Conservation (phyloP, 108 stramenopile species). For the Skeletonema potamos region DNA sequence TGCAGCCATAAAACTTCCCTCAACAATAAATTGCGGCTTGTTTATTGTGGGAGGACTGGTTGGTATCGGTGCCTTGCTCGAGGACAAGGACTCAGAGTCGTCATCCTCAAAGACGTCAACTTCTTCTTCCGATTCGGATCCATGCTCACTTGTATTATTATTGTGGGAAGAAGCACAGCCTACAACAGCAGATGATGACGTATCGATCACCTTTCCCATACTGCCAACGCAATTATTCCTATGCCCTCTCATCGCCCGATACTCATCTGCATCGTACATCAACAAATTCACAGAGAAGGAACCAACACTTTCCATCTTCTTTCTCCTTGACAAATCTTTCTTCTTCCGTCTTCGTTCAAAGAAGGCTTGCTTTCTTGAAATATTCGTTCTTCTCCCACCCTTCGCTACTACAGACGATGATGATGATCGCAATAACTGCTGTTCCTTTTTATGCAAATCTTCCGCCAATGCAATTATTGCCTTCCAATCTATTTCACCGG, state of each 20-base stretch:
- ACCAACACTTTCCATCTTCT: slow-evolving; percentile 42
- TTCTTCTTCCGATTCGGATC: background rate
- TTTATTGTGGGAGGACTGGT: background rate
- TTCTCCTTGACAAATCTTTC: slow-evolving; percentile 22
- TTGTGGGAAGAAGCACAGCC: background rate
- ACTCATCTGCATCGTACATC: slow-evolving; percentile 26
- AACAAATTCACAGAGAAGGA: slow-evolving; percentile 51
- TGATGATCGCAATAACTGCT: slow-evolving; percentile 14
- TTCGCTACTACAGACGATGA: background rate
- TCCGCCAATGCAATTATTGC: slow-evolving; percentile 42
- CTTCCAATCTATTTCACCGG: slow-evolving; percentile 37
- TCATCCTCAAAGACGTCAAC: slow-evolving; percentile 1
- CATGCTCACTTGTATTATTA: background rate
- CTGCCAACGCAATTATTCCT: background rate
- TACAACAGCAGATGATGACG: background rate
- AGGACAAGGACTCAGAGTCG: background rate
- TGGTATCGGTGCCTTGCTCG: background rate
- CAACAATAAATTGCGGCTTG: background rate
- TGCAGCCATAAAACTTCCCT: slow-evolving; percentile 18
- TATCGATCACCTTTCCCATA: background rate
- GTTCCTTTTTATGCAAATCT: slow-evolving; percentile 44
- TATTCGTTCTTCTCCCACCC: background rate
- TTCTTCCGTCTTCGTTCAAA: slow-evolving; percentile 29
- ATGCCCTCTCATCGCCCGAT: background rate
- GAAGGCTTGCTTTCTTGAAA: slow-evolving; percentile 22